A percentile compares a stretch with the other conserved stretches of the same genome.
phyloP scores from a whole-genome alignment of 768 basidiomycete species.

The Rhizopogon roseolus region DNA sequence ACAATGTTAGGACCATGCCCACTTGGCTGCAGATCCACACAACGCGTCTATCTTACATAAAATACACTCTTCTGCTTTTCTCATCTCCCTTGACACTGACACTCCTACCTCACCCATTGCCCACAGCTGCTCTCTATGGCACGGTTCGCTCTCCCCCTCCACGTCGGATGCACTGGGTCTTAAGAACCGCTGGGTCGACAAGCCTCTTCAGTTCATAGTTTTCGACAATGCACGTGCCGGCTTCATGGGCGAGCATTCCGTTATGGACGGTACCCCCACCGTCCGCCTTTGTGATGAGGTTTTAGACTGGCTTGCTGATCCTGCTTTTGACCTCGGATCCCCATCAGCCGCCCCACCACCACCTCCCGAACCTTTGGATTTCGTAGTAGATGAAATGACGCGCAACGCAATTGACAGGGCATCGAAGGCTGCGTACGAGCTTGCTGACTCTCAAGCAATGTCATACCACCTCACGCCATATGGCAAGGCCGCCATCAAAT shows the following conservation, averaged over 20 bases:
- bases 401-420: slow-evolving; percentile 51
- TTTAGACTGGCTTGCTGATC: slow-evolving; percentile 52
- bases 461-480: slow-evolving; percentile 64
- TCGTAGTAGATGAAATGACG: slow-evolving; percentile 33
- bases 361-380: slow-evolving; percentile 55
- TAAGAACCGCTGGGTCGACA: slow-evolving; percentile 83
- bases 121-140: slow-evolving; percentile 75
- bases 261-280: slow-evolving; percentile 88
- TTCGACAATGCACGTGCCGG: slow-evolving; percentile 80
- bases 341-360: slow-evolving; percentile 10
- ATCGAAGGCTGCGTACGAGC: slow-evolving; percentile 46
- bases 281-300: slow-evolving; percentile 69
- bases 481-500: slow-evolving; percentile 84
- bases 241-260: slow-evolving; percentile 89
- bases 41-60: slow-evolving; percentile 64
- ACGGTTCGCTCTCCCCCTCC: slow-evolving; percentile 23
- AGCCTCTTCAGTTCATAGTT: slow-evolving; percentile 83
- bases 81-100: slow-evolving; percentile 70
- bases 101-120: slow-evolving; percentile 44
- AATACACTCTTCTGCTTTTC: slow-evolving; percentile 84
- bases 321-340: slow-evolving; percentile 60
- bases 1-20: slow-evolving; percentile 51
- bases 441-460: slow-evolving; percentile 61
- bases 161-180: slow-evolving; percentile 38
- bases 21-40: slow-evolving; percentile 50